Conservation (phyloP, 2,329 filamentous ascomycete species). For the Phoma sp. region DNA sequence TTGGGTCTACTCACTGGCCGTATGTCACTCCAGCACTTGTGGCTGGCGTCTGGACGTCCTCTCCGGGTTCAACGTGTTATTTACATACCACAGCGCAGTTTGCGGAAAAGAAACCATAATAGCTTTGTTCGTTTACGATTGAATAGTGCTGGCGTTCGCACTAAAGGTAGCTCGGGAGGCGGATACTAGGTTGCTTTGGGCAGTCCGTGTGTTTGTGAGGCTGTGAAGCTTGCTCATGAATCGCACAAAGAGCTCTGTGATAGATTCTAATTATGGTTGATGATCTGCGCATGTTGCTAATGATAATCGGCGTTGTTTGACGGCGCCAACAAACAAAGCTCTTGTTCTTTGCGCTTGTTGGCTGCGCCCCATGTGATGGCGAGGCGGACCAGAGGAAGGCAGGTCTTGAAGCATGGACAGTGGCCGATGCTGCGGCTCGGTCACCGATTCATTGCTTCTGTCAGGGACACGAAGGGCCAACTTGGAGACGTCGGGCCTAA, state of each 20-base stretch:
- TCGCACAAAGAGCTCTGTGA: neutral
- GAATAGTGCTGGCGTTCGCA: no score
- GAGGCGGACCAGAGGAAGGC: neutral
- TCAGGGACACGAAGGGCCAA: neutral
- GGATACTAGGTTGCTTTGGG: no score
- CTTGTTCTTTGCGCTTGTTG: neutral
- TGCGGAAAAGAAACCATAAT: no score
- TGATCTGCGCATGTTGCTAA: neutral
- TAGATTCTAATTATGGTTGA: neutral
- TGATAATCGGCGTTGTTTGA: neutral
- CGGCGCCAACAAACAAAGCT: neutral
- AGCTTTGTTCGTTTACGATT: no score
- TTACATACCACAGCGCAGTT: no score
- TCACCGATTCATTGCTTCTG: constrained; percentile 1
- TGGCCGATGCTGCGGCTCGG: constrained; percentile 9
- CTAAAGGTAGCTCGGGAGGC: no score
- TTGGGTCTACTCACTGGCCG: no score
- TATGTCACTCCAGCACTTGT: no score
- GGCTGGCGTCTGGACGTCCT: no score
- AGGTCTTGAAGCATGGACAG: neutral
- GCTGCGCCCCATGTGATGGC: neutral
- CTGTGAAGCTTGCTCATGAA: neutral
- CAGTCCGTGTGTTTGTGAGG: neutral
- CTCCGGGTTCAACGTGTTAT: no score
- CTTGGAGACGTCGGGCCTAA: no score